phyloP scores from a whole-genome alignment of 371 early-diverging fungal species.

The Syncephalastrum monosporum region DNA sequence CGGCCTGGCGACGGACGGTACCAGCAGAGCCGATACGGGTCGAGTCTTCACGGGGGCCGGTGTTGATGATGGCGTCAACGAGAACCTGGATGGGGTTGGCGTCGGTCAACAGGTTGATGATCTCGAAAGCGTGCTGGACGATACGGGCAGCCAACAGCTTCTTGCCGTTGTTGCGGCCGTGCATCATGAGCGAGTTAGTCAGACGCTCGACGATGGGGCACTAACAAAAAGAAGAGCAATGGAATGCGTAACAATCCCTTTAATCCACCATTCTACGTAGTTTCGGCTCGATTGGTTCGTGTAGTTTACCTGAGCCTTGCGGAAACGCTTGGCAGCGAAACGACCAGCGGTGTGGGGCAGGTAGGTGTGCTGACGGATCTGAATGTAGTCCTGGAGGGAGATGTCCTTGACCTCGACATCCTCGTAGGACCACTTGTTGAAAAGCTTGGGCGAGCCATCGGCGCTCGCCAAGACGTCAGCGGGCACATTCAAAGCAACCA shows the following conservation, averaged over 20 bases:
- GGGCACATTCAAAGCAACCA: conserved; percentile 67
- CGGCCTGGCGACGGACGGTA: conserved; percentile 99
- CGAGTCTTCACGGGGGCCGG: conserved; percentile 99
- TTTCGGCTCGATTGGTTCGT: background rate
- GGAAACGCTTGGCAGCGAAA: conserved; percentile 96
- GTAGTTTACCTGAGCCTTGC: conserved; percentile 88
- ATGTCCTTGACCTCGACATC: conserved; percentile 97
- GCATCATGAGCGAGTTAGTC: conserved; percentile 99
- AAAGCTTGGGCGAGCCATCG: conserved; percentile 73
- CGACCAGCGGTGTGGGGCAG: conserved; percentile 99
- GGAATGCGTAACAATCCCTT: background rate
- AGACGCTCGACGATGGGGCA: conserved; percentile 99
- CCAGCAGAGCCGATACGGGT: conserved; percentile 99
- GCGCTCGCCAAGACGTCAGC: conserved; percentile 61
- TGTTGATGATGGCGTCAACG: conserved; percentile 99
- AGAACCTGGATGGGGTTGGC: conserved; percentile 99
- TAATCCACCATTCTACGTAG: background rate
- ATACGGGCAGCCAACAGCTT: conserved; percentile 99
- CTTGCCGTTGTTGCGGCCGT: conserved; percentile 99
- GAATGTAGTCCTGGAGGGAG: conserved; percentile 93
- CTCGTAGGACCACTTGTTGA: conserved; percentile 96
- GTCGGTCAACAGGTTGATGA: conserved; percentile 98
- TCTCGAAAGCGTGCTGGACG: conserved; percentile 99
- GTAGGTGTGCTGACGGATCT: conserved; percentile 92
- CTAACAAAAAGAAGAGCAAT: conserved; percentile 31